phyloP scores from a whole-genome alignment of 2,329 filamentous ascomycete species.

The Dryadomyces sulphureus region DNA sequence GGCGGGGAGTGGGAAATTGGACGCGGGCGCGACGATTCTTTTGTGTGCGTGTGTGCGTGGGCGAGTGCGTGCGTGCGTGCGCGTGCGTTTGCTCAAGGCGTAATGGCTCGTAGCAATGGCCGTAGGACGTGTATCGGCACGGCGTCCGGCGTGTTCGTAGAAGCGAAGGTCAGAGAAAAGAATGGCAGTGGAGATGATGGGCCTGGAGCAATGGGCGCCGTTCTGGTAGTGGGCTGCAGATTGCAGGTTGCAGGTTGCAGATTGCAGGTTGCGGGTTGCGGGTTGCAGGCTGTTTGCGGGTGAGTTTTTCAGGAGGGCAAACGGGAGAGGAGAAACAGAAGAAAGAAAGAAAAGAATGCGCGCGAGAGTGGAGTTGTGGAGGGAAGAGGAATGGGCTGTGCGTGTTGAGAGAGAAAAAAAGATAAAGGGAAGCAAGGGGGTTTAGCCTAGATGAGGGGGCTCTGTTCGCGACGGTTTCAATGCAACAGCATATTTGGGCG shows the following conservation, averaged over 20 bases:
- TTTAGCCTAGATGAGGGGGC: background rate
- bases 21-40: background rate
- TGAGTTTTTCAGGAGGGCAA: background rate
- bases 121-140: too few relatives aligned
- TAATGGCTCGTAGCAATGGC: too few relatives aligned
- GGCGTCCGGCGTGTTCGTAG: background rate
- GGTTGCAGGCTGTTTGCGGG: background rate
- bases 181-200: background rate
- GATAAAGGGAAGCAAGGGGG: conserved; percentile 3
- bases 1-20: background rate
- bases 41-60: too few relatives aligned
- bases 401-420: background rate
- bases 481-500: background rate
- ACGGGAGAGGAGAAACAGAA: background rate
- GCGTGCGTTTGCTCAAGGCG: too few relatives aligned
- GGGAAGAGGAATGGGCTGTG: background rate
- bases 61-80: too few relatives aligned
- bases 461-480: background rate
- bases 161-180: background rate
- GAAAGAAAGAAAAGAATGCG: background rate
- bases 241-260: too few relatives aligned
- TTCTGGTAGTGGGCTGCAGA: too few relatives aligned
- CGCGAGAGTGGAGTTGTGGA: conserved; percentile 1
- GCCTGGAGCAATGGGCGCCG: too few relatives aligned
- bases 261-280: too few relatives aligned